phyloP scores from a whole-genome alignment of 805 yeast genomes.

The Hanseniaspora taiwanica region DNA sequence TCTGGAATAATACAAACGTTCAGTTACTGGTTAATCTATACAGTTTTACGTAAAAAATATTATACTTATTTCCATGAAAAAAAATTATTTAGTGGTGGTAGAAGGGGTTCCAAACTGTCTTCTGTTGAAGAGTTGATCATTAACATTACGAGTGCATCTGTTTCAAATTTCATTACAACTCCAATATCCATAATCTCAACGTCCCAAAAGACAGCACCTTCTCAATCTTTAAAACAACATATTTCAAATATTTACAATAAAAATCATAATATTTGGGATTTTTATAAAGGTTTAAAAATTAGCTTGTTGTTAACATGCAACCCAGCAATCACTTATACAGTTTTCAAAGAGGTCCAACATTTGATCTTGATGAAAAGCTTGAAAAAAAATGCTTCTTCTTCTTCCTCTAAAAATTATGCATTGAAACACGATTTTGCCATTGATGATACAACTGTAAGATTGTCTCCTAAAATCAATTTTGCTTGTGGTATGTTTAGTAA shows the following conservation, averaged over 20 bases:
- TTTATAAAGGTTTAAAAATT: constrained; percentile 79
- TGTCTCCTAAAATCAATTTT: constrained; percentile 55
- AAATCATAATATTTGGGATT: constrained; percentile 51
- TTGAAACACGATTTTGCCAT: constrained; percentile 7
- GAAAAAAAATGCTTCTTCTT: constrained; percentile 22
- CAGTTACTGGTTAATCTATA: constrained; percentile 81
- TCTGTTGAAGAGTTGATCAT: constrained; percentile 57
- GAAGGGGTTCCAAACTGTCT: constrained; percentile 8
- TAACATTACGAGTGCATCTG: constrained; percentile 73
- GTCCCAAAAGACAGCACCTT: constrained; percentile 38
- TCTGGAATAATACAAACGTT: constrained; percentile 71
- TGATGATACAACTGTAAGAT: constrained; percentile 18
- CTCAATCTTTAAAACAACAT: constrained; percentile 23
- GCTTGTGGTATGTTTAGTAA: constrained; percentile 68
- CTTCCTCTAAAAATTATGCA: too few relatives aligned
- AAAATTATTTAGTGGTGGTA: constrained; percentile 25
- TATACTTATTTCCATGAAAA: constrained; percentile 19
- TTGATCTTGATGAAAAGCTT: constrained; percentile 19
- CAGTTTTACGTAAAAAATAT: constrained; percentile 48
- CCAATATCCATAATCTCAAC: constrained; percentile 71
- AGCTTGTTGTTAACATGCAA: constrained; percentile 64
- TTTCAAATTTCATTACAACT: constrained; percentile 66
- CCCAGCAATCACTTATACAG: constrained; percentile 79
- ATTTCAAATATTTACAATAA: constrained; percentile 35
- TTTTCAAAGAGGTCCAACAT: constrained; percentile 54